Base-by-base conservation (phyloP, 257 asterid genomes). In the Lavandula angustifolia region DNA sequence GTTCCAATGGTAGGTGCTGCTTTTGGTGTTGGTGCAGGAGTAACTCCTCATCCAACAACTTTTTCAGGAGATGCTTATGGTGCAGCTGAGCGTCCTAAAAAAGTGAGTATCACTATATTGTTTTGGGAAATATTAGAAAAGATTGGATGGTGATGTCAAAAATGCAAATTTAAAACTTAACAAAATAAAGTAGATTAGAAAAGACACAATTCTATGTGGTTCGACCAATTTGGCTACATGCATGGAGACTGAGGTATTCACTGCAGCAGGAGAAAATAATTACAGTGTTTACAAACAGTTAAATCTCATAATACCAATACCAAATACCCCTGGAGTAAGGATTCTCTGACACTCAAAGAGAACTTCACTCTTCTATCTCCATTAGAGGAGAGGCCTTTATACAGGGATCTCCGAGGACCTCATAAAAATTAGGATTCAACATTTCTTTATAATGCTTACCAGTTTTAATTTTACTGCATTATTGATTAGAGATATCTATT, bases 21-120 rank as follows among this genome's bases (percentile, higher is more conserved):
- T 61, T 87, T 89, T 73, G 88, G 92, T 75, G 82, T 77, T 50
- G 87, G 86, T 51, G 46, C 85, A 3, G 96, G 94, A 46, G 76
- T 76, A 59, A 62, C 85, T 9, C 74, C 85, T 71, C 89, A 83
- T 71, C 79, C 91, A 17, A 51, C 84, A 44, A 61, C 92, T 65
- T 92, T 90, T 72, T 34, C 90, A 14, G 89, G 70, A 60, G 97
- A 94, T 77, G 74, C 83, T 46, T 87, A 77, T 81, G 96, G 87
- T 54, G 70, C 80, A 55, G 49, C 88, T 38, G 97, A 87, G 67
- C 96, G 97, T 16, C 98, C 98, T 61, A 92, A 87, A 55, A 92
- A 94, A 92, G 99, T 87, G 61, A 60, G 73, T 43, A 57, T 22
- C 6, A 4, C 62, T 5, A 60, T 27, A 60, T 1, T 22, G 17